These are phyloP conservation scores for Moesziomyces sp. DNA, from an alignment of 1,284 basidiomycete species.

Conservation along the genomic window DNA sequence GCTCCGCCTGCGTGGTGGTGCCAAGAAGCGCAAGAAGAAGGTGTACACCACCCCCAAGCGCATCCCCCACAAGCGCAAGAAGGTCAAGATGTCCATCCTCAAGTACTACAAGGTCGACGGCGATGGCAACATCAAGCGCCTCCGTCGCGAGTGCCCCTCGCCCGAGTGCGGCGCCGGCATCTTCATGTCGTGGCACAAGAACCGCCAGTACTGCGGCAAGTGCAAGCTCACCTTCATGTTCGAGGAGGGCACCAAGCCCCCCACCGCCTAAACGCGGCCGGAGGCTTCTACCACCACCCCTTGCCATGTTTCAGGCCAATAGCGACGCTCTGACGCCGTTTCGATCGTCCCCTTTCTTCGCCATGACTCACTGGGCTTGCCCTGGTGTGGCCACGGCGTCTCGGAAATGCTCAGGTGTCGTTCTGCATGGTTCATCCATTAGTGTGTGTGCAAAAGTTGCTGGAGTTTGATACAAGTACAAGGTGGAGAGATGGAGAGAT, in stretches of 20 bases:
- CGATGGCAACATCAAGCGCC: conserved; percentile 98
- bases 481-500: background rate
- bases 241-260: conserved; percentile 65
- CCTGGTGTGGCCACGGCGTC: no score
- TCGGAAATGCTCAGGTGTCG: conserved; percentile 33
- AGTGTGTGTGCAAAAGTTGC: background rate
- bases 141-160: conserved; percentile 91
- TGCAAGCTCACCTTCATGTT: conserved; percentile 68
- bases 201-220: conserved; percentile 68
- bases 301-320: conserved; percentile 31
- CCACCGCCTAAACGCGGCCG: conserved; percentile 45
- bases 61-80: conserved; percentile 99
- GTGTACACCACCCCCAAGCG: conserved; percentile 98
- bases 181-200: conserved; percentile 67
- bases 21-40: conserved; percentile 99
- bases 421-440: conserved; percentile 35
- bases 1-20: conserved; percentile 84
- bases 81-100: conserved; percentile 98
- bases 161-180: conserved; percentile 66
- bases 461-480: conserved; percentile 18
- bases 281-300: background rate
- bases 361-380: background rate
- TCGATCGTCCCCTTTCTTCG: conserved; percentile 4
- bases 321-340: conserved; percentile 17
- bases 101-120: conserved; percentile 99